Evolutionary conservation across 2,329 filamentous ascomycete species (phyloP).

Genomic region (Aspergillus vadensis): DNA sequence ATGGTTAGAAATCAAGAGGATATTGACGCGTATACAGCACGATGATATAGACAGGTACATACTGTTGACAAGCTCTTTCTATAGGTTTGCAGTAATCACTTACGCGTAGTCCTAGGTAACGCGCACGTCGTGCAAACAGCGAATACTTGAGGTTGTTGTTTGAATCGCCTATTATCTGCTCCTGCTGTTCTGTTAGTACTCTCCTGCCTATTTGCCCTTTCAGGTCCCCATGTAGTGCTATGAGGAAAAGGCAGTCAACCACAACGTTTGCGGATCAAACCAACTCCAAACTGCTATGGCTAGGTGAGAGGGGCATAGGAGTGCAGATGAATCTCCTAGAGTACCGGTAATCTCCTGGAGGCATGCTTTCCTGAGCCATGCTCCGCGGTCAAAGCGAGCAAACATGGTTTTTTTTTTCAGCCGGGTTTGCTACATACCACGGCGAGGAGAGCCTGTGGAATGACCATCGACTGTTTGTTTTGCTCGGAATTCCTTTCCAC

Average conservation of each 20-base stretch:
- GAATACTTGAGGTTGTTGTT: neutral
- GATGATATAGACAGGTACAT: neutral
- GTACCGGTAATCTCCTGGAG: conserved; percentile 12
- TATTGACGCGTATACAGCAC: neutral
- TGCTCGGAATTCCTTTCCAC: conserved; percentile 20
- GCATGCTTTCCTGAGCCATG: conserved; percentile 18
- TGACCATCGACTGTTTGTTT: conserved; percentile 20
- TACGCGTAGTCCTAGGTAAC: neutral
- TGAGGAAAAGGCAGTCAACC: neutral
- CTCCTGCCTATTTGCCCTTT: neutral
- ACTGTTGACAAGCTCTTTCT: neutral
- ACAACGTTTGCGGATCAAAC: neutral
- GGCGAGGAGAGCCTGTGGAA: conserved; percentile 18
- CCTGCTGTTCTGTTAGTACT: neutral
- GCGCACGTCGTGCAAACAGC: neutral
- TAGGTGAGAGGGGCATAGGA: neutral
- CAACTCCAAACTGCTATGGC: neutral
- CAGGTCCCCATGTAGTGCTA: neutral
- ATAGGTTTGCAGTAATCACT: neutral
- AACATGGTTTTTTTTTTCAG: neutral
- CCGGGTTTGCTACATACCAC: conserved; percentile 17
- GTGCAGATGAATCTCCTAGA: neutral
- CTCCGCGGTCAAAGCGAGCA: conserved; percentile 6
- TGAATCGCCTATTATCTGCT: neutral
- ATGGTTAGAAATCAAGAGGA: neutral